These are phyloP conservation scores for Tilletia caries DNA, from an alignment of 1,284 basidiomycete species.

Conservation along the genomic window DNA sequence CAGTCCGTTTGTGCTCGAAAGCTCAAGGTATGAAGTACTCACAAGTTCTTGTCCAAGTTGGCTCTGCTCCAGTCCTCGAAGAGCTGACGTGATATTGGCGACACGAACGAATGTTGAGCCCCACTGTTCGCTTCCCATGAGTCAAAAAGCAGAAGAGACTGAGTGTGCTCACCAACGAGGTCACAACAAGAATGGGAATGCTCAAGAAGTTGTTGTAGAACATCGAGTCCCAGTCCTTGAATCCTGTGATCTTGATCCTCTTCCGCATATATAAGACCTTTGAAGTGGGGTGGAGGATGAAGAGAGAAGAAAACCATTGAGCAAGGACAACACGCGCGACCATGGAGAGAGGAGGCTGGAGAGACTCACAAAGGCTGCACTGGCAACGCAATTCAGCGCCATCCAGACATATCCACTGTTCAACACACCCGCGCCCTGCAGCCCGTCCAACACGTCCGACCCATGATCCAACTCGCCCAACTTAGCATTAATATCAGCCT, in stretches of 20 bases:
- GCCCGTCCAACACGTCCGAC: conserved; percentile 32
- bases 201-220: conserved; percentile 98
- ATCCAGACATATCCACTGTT: conserved; percentile 87
- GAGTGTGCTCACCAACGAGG: conserved; percentile 62
- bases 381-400: conserved; percentile 83
- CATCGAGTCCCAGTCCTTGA: conserved; percentile 99
- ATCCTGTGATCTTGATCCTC: conserved; percentile 92
- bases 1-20: too few relatives aligned
- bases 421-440: conserved; percentile 34
- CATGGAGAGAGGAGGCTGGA: conserved; percentile 53
- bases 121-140: neutral
- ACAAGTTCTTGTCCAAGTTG: conserved; percentile 84
- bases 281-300: neutral
- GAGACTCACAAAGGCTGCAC: conserved; percentile 79
- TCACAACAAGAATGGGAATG: conserved; percentile 80
- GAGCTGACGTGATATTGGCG: conserved; percentile 53
- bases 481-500: conserved; percentile 30
- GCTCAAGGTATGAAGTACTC: too few relatives aligned
- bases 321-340: neutral
- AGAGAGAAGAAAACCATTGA: too few relatives aligned
- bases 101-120: neutral
- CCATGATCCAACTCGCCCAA: conserved; percentile 19
- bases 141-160: neutral
- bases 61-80: conserved; percentile 85
- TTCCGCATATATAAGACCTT: conserved; percentile 94